phyloP scores from a whole-genome alignment of 176 grass and related monocot species.

The Puya raimondii region DNA sequence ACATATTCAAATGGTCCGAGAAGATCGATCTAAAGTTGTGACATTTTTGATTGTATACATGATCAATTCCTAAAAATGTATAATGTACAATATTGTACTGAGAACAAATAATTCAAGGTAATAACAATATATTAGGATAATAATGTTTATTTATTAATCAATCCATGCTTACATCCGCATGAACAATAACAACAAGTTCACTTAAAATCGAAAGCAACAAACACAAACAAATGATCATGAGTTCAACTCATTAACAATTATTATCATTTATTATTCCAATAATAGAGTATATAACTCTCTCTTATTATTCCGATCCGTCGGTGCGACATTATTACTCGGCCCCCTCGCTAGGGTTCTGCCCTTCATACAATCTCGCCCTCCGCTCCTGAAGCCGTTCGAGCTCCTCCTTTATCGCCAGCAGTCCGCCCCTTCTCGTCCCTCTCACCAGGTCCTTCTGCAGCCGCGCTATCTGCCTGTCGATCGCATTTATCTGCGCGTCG shows the following conservation, averaged over 20 bases:
- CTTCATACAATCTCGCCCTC: constrained; percentile 17
- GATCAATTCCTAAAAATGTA: too few species aligned
- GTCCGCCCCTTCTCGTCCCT: background rate
- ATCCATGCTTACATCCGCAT: too few species aligned
- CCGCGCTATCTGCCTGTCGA: constrained; percentile 19
- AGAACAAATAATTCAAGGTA: too few species aligned
- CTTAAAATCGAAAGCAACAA: too few species aligned
- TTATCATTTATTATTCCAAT: too few species aligned
- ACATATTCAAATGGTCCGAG: constrained; percentile 93
- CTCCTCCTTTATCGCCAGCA: constrained; percentile 12
- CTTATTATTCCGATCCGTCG: background rate
- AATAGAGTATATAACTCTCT: too few species aligned
- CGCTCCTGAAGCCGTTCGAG: constrained; percentile 12
- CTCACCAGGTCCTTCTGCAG: constrained; percentile 3
- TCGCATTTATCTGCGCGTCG: constrained; percentile 17
- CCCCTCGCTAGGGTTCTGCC: background rate
- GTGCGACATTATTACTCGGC: background rate
- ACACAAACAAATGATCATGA: too few species aligned
- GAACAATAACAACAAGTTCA: too few species aligned
- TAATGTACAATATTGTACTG: too few species aligned
- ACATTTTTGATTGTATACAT: background rate
- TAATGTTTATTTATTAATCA: too few species aligned
- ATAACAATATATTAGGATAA: too few species aligned
- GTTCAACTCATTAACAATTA: too few species aligned
- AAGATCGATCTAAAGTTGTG: constrained; percentile 67